Conservation (phyloP, 768 basidiomycete genomes). For the Agrocybe chaxingu region DNA sequence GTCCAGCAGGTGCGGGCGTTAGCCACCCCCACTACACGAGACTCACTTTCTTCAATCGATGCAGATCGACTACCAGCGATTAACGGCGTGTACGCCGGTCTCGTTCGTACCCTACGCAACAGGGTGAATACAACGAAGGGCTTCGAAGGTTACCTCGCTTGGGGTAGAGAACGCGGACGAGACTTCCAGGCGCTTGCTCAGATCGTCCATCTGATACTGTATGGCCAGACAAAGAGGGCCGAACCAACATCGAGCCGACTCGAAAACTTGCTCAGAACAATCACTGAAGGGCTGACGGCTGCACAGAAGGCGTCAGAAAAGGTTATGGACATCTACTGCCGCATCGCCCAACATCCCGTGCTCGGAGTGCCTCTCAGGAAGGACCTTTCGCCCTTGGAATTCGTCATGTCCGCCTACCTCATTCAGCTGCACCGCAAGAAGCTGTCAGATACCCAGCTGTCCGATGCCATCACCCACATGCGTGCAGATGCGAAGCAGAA, state of each 20-base stretch:
- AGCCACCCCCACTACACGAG: background rate
- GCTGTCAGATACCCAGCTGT: conserved; percentile 36
- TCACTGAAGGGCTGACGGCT: conserved; percentile 2
- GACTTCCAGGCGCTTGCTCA: conserved; percentile 46
- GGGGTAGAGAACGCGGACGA: conserved; percentile 41
- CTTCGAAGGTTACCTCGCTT: conserved; percentile 35
- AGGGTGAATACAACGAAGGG: conserved; percentile 30
- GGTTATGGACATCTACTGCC: conserved; percentile 20
- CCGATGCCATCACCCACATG: conserved; percentile 36
- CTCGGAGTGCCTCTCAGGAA: conserved; percentile 10
- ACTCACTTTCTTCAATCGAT: background rate
- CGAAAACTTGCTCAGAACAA: conserved; percentile 19
- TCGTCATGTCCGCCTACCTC: conserved; percentile 39
- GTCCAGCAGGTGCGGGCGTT: conserved; percentile 38
- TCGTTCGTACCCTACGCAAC: conserved; percentile 38
- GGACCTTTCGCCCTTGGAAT: conserved; percentile 17
- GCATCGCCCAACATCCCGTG: conserved; percentile 10
- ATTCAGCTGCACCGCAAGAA: conserved; percentile 31
- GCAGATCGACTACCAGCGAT: conserved; percentile 50
- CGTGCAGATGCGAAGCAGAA: conserved; percentile 9
- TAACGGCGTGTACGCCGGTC: conserved; percentile 40
- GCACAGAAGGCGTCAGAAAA: background rate
- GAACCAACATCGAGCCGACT: conserved; percentile 20
- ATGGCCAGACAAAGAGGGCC: conserved; percentile 12
- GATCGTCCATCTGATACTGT: conserved; percentile 23